Conservation (phyloP, 2,329 filamentous ascomycete species). For the Westerdykella sp. region DNA sequence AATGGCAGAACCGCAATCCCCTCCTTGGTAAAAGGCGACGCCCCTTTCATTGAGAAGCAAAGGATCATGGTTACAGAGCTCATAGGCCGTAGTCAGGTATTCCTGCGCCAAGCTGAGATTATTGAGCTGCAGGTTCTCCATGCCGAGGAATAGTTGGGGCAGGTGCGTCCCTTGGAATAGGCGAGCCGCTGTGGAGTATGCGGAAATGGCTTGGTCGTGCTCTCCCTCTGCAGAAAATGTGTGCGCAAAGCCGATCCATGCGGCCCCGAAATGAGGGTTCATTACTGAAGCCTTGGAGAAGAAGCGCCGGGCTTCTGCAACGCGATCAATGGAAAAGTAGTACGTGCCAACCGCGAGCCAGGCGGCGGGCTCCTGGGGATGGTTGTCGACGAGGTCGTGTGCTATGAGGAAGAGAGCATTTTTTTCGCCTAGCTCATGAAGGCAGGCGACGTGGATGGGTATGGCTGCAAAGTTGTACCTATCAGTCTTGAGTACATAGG, state of each 20-base stretch:
- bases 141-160: slow-evolving; percentile 90
- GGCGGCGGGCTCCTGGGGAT: slow-evolving; percentile 83
- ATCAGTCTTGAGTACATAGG: slow-evolving; percentile 72
- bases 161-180: slow-evolving; percentile 96
- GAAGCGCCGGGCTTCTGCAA: slow-evolving; percentile 88
- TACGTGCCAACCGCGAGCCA: slow-evolving; percentile 95
- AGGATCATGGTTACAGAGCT: slow-evolving; percentile 76
- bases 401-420: slow-evolving; percentile 87
- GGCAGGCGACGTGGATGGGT: slow-evolving; percentile 82
- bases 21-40: slow-evolving; percentile 90
- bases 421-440: slow-evolving; percentile 80
- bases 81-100: slow-evolving; percentile 84
- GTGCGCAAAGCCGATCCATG: slow-evolving; percentile 98
- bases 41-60: slow-evolving; percentile 92
- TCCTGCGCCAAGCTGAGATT: slow-evolving; percentile 92
- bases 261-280: slow-evolving; percentile 93
- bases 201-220: slow-evolving; percentile 95
- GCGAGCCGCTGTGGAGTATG: slow-evolving; percentile 90
- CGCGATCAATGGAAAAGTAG: slow-evolving; percentile 82
- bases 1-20: slow-evolving; percentile 67
- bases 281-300: slow-evolving; percentile 97
- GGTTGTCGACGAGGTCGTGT: slow-evolving; percentile 85
- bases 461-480: slow-evolving; percentile 86
- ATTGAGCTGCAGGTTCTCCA: slow-evolving; percentile 96
- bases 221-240: slow-evolving; percentile 97